phyloP scores from a whole-genome alignment of 2,329 filamentous ascomycete species.

The Ophiobolus disseminans region DNA sequence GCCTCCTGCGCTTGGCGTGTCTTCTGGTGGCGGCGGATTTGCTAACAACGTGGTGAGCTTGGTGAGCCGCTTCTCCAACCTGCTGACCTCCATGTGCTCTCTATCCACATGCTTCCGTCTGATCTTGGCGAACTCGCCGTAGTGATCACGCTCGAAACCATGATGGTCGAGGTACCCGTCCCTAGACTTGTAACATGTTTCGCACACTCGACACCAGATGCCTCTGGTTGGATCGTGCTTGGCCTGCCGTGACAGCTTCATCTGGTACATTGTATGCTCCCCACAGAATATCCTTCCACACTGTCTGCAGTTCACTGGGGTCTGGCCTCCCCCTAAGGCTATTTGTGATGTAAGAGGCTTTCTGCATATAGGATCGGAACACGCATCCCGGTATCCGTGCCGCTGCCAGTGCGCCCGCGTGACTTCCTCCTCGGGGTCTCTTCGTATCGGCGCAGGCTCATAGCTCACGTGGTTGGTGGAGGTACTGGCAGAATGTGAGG shows the following conservation, averaged over 20 bases:
- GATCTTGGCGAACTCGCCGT: constrained; percentile 71
- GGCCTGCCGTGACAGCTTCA: constrained; percentile 91
- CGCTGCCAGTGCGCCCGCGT: constrained; percentile 89
- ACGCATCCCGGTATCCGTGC: constrained; percentile 74
- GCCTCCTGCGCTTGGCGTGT: constrained; percentile 56
- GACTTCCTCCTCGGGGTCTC: constrained; percentile 89
- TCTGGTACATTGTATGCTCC: constrained; percentile 99
- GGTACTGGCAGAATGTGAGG: constrained; percentile 42
- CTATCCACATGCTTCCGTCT: constrained; percentile 82
- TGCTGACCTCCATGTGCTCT: constrained; percentile 83
- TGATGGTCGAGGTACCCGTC: constrained; percentile 93
- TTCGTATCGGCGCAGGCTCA: constrained; percentile 41
- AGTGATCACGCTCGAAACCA: constrained; percentile 74
- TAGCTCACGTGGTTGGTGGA: constrained; percentile 39
- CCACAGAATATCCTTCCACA: constrained; percentile 96
- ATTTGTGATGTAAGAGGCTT: constrained; percentile 55
- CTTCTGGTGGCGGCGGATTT: constrained; percentile 71
- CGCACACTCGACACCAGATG: constrained; percentile 93
- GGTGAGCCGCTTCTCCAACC: constrained; percentile 89
- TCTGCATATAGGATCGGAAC: constrained; percentile 86
- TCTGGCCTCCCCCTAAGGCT: constrained; percentile 77
- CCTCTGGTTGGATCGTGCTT: constrained; percentile 88
- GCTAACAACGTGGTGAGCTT: constrained; percentile 86
- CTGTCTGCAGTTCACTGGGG: constrained; percentile 89
- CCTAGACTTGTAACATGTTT: constrained; percentile 98